Evolutionary conservation across 495 filamentous ascomycete species (phyloP), one percentile per base, ranked within the genome.

Genomic region (Aspergillus bertholletiae): DNA sequence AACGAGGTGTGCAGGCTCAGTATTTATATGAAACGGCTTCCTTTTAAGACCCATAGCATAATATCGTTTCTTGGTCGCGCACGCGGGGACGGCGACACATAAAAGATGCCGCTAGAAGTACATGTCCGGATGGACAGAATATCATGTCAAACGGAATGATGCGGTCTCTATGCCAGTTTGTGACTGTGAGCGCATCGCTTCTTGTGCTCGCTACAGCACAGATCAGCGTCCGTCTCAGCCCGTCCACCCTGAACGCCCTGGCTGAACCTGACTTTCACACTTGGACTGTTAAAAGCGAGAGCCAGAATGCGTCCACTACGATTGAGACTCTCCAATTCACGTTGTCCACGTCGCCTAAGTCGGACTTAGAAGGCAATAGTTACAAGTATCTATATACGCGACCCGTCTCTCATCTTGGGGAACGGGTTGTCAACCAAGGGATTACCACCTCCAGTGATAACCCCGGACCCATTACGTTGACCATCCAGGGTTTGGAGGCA

Each of bases 331-430:
- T 44, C 15, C 39, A 43, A 8, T 34, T 55, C 34, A 30, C 41
- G 4, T 17, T 55, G n/a, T 49, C 53, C 27, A 46, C 53, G 4
- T 39, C 50, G 3, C 24, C 41, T 6, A 46, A 28, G 5, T 55
- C 53, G 8, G 22, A 55, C 12, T 37, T 55, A 1, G 53, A 55
- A 30, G 53, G 46, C 0, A 55, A 45, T 23, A 49, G 50, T 46
- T 55, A 49, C 22, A 55, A 55, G 32, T 55, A 44, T 23, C 45
- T 41, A 23, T 55, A 55, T 22, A 55, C 53, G 1, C 45, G 53
- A 18, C 18, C 22, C 5, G 46, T 55, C 6, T 55, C 53, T 35
- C 46, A 49, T 21, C 46, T 55, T 6, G 53, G 53, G 3, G 53
- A 55, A 26, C 21, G 46, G n/a, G 53, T 55, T 22, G 53, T 50